Conservation (phyloP, 345 rosid genomes). For the Citrus sp. region DNA sequence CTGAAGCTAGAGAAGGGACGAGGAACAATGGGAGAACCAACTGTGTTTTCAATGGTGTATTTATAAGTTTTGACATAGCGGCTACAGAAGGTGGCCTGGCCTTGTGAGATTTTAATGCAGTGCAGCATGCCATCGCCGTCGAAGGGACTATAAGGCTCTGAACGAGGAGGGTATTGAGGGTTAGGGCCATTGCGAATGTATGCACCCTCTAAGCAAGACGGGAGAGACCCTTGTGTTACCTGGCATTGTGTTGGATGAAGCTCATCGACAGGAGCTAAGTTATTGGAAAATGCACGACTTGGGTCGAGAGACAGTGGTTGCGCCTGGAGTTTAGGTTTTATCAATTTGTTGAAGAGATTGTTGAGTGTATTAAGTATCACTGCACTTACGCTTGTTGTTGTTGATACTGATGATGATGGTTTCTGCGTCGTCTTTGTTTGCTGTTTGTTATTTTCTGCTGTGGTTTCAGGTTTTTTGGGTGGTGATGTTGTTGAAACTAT, state of each 20-base stretch:
- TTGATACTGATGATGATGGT: too few species aligned
- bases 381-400: background rate
- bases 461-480: background rate
- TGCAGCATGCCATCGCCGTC: slow-evolving; percentile 74
- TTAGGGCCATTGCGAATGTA: slow-evolving; percentile 68
- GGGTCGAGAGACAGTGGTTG: slow-evolving; percentile 43
- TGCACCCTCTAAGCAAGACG: slow-evolving; percentile 51
- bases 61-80: slow-evolving; percentile 51
- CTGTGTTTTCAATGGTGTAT: slow-evolving; percentile 34
- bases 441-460: background rate
- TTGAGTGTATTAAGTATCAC: slow-evolving; percentile 37
- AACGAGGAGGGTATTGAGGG: slow-evolving; percentile 56
- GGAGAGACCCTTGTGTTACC: slow-evolving; percentile 43
- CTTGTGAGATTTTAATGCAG: slow-evolving; percentile 41
- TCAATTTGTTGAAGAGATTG: slow-evolving; percentile 44
- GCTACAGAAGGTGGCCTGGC: slow-evolving; percentile 46
- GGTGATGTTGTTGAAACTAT: background rate
- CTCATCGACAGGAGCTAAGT: slow-evolving; percentile 60
- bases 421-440: background rate
- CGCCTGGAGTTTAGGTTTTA: slow-evolving; percentile 44
- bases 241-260: slow-evolving; percentile 56
- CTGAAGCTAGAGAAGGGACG: slow-evolving; percentile 53
- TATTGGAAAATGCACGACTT: slow-evolving; percentile 32
- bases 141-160: slow-evolving; percentile 54
- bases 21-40: slow-evolving; percentile 40